Evolutionary conservation across 2,329 filamentous ascomycete genomes (phyloP), one percentile per base, ranked within the genome.

Genomic region (Diplodia seriata): DNA sequence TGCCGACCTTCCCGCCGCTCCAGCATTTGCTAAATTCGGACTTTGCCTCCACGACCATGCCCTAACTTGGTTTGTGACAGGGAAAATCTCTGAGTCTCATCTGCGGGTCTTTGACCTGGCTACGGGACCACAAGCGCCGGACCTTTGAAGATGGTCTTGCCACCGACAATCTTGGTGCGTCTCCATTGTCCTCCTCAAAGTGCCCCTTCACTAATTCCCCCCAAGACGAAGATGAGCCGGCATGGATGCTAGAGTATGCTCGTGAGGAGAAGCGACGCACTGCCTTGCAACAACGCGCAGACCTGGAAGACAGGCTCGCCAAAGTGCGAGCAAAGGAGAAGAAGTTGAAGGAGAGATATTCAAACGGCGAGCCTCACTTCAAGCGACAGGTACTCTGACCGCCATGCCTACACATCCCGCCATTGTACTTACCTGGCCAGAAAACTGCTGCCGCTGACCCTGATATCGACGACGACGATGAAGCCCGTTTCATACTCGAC

Each of bases 21-120:
- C 8, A 38, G 36, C 26, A 26, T 26, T 4, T 26, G 26, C 26
- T 4, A 26, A 26, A 26, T 26, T 26, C 26, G 26, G 26, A 26
- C 26, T 36, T 0, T 12, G 18, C 20, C 18, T 12, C 15, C 15
- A 12, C 11, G 8, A 36, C 1, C 8, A 20, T n/a, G 3, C 1
- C 3, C 53, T 31, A 12, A 29, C 29, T 50, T 12, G 26, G 4
- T 14, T 18, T 1, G 38, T 4, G 0, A 20, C 70, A 91, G 84
- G 94, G 94, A 54, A 97, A 97, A 85, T 97, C 94, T 1, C 80
- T 97, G 54, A 97, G 94, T 71, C 84, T 97, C 33, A 95, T 97
- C 70, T 97, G 94, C 76, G 91, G 90, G 50, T 90, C 93, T 6
- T 79, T 97, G 74, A 97, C 93, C 2, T 97, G 94, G 94, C 84